Percentiles rank a stretch among this genome's conserved stretches.
These are phyloP conservation scores for Cladosporium velox DNA, from an alignment of 2,329 filamentous ascomycete genomes.

Conservation along the genomic window DNA sequence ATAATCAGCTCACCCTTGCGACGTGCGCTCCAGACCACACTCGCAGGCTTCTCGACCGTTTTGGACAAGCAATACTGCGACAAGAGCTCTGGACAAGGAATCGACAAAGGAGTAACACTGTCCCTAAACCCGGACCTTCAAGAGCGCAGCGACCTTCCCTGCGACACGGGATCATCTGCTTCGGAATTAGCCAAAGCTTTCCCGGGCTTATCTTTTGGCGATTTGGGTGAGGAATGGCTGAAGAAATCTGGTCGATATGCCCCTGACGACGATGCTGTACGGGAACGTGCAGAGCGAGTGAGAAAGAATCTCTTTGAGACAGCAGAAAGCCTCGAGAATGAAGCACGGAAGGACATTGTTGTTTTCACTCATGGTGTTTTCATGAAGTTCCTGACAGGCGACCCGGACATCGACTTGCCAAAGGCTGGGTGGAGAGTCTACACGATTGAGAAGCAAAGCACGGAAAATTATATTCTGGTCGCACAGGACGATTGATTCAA, in stretches of 20 bases:
- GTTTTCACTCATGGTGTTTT: not conserved
- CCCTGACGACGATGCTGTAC: not conserved
- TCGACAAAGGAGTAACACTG: not conserved
- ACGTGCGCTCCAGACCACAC: not conserved
- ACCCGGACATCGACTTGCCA: not conserved
- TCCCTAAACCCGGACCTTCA: not conserved
- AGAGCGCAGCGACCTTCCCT: not conserved
- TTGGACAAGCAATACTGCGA: not conserved
- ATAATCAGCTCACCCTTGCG: not conserved
- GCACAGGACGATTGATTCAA: not conserved
- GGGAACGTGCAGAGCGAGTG: not conserved
- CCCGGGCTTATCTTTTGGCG: not conserved
- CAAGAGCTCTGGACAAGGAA: not conserved
- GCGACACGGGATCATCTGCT: not conserved
- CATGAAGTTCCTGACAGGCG: slow-evolving; percentile 1
- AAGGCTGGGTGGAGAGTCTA: not conserved
- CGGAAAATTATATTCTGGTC: not conserved
- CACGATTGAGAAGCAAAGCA: not conserved
- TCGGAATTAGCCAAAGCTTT: not conserved
- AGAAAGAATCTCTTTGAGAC: not conserved
- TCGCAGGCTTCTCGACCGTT: not conserved
- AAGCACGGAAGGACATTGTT: not conserved
- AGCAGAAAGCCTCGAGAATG: not conserved
- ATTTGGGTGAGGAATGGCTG: not conserved
- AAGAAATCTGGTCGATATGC: not conserved